Conservation (phyloP, 2,329 filamentous ascomycete species). For the Teratosphaeria viscida region DNA sequence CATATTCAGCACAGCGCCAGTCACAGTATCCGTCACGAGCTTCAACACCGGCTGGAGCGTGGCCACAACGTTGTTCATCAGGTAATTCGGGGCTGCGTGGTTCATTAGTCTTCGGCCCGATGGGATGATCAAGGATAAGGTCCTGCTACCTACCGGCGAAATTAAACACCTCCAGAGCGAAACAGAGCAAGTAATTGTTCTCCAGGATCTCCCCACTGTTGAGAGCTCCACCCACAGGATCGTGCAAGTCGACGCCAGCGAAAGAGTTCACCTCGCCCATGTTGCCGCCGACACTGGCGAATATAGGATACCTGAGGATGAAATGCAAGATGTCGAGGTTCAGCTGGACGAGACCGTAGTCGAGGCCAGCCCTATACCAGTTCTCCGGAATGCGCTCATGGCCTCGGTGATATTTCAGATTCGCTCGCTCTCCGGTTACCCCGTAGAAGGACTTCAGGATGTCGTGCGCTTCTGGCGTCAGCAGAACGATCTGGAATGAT, state of each 20-base stretch:
- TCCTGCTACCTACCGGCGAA: slow-evolving; percentile 8
- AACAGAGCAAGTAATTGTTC: slow-evolving; percentile 29
- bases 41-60: slow-evolving; percentile 2
- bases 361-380: slow-evolving; percentile 9
- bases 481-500: not conserved
- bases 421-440: slow-evolving; percentile 14
- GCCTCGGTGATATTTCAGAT: slow-evolving; percentile 5
- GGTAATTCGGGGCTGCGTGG: slow-evolving; percentile 17
- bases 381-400: slow-evolving; percentile 19
- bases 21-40: not conserved
- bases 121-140: not conserved
- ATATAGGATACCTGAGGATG: slow-evolving; percentile 13
- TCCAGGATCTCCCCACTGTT: slow-evolving; percentile 11
- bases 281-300: slow-evolving; percentile 22
- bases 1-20: not conserved
- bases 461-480: slow-evolving; percentile 7
- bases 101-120: not conserved
- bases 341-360: slow-evolving; percentile 17
- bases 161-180: slow-evolving; percentile 24
- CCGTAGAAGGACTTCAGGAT: slow-evolving; percentile 25
- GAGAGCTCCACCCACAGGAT: slow-evolving; percentile 20
- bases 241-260: slow-evolving; percentile 13
- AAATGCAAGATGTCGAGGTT: slow-evolving; percentile 17
- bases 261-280: slow-evolving; percentile 15
- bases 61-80: slow-evolving; percentile 14